phyloP scores from a whole-genome alignment of 192 early-diverging fungal species.

The Coemansia sp. region DNA sequence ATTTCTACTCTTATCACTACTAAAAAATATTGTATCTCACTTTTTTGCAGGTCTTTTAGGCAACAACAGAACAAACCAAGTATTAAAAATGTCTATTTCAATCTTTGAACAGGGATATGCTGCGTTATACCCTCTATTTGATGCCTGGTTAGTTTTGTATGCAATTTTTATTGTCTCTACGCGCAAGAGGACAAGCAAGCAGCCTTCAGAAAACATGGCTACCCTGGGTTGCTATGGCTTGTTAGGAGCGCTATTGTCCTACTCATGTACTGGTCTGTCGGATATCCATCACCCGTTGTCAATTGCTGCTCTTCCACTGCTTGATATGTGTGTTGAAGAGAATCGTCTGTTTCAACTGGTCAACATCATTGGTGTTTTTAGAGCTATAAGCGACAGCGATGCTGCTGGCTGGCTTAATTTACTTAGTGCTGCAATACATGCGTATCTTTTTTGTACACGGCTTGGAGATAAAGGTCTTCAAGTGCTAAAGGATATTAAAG shows the following conservation, averaged over 20 bases:
- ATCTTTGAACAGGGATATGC: not conserved
- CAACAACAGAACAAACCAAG: not conserved
- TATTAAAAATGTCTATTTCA: not conserved
- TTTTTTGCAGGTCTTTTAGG: no score
- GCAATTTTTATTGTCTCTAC: not conserved
- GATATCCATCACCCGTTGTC: not conserved
- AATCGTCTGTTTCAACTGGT: not conserved
- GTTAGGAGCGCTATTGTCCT: not conserved
- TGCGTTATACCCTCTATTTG: not conserved
- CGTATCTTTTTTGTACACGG: constrained; percentile 7
- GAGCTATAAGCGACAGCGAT: not conserved
- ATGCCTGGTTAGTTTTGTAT: not conserved
- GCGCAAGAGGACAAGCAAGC: not conserved
- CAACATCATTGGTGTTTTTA: not conserved
- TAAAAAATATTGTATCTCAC: no score
- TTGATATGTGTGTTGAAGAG: not conserved
- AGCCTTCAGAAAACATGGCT: not conserved
- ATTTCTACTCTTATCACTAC: no score
- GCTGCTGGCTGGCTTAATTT: not conserved
- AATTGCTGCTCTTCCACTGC: not conserved
- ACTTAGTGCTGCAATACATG: not conserved
- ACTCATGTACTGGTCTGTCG: not conserved
- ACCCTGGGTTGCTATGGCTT: not conserved
- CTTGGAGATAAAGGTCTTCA: constrained; percentile 12
- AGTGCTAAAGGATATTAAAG: not conserved